Percentiles rank a stretch among this genome's conserved stretches.
phyloP scores from a whole-genome alignment of 371 early-diverging fungal species.

The Rhizopus stolonifer region DNA sequence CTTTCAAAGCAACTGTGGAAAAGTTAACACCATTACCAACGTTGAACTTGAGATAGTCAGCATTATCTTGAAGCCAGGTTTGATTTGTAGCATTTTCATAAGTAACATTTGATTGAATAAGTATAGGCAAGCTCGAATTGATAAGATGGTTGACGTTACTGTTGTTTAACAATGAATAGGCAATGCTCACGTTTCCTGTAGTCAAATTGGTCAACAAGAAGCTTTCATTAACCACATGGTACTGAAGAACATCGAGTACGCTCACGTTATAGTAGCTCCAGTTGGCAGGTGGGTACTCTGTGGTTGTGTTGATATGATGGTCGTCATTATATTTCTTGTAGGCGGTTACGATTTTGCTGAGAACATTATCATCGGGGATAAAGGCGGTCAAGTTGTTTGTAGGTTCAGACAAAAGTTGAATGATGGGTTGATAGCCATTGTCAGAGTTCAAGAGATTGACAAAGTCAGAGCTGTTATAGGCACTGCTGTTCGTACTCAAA shows the following conservation, averaged over 20 bases:
- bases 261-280: conserved; percentile 18
- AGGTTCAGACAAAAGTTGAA: conserved; percentile 27
- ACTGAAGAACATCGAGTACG: conserved; percentile 27
- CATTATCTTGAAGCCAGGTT: conserved; percentile 11
- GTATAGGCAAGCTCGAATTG: conserved; percentile 26
- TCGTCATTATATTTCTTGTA: conserved; percentile 1
- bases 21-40: conserved; percentile 30
- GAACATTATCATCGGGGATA: conserved; percentile 28
- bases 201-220: conserved; percentile 18
- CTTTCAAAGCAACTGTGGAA: conserved; percentile 22
- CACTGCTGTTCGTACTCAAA: conserved; percentile 27
- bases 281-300: conserved; percentile 20
- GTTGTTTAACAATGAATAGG: conserved; percentile 29
- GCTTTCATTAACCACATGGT: conserved; percentile 34
- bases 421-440: conserved; percentile 26
- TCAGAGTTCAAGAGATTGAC: conserved; percentile 27
- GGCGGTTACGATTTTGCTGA: background rate
- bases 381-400: conserved; percentile 33
- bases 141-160: conserved; percentile 15
- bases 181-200: conserved; percentile 9
- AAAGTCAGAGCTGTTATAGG: conserved; percentile 26
- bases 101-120: conserved; percentile 25
- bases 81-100: conserved; percentile 11
- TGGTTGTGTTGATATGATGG: background rate
- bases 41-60: conserved; percentile 10